A percentile compares a stretch with the other conserved stretches of the same genome.
Evolutionary conservation across 176 grass and related monocot genomes (phyloP).

Genomic region (Hyparrhenia diplandra): DNA sequence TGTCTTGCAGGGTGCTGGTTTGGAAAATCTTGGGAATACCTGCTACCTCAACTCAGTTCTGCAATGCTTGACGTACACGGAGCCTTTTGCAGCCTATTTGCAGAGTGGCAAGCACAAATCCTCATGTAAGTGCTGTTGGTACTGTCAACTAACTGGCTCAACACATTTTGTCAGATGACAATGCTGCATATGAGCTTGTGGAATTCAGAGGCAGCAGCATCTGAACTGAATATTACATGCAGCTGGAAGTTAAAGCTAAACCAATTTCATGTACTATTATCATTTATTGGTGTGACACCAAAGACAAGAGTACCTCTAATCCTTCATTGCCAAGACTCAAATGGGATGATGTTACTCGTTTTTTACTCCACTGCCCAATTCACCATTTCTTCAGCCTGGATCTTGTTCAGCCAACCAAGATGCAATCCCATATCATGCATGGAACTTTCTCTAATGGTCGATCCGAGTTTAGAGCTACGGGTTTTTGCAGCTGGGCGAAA

Average conservation of each 20-base stretch:
- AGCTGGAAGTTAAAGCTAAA: background rate
- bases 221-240: background rate
- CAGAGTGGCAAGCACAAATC: conserved; percentile 92
- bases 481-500: background rate
- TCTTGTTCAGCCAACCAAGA: background rate
- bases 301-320: conserved; percentile 19
- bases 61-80: conserved; percentile 94
- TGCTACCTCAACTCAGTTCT: conserved; percentile 98
- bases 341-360: background rate
- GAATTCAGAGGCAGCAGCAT: background rate
- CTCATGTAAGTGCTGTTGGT: conserved; percentile 69
- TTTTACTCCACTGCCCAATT: background rate
- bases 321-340: background rate
- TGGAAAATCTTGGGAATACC: conserved; percentile 96
- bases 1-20: conserved; percentile 82
- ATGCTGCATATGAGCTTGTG: background rate
- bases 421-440: background rate
- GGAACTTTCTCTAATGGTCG: background rate
- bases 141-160: background rate
- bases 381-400: conserved; percentile 17
- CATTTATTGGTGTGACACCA: background rate
- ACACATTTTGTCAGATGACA: background rate
- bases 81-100: conserved; percentile 96
- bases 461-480: background rate
- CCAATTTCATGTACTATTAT: background rate